These are phyloP conservation scores for Ogataea angusta DNA, from an alignment of 805 yeast genomes.

Conservation along the genomic window DNA sequence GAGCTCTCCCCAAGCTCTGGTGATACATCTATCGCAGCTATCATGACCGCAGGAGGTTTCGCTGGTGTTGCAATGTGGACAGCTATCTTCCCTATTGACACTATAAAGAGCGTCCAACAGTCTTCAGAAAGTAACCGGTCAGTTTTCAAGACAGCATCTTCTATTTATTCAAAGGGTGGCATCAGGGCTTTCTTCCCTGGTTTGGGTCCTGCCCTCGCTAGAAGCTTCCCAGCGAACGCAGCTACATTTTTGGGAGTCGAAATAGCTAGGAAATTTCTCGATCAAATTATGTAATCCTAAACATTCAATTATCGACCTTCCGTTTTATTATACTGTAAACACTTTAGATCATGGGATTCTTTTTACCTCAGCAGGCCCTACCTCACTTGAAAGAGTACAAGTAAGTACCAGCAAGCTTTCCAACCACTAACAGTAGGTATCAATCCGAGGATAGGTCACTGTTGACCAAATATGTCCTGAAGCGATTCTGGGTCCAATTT, in stretches of 20 bases:
- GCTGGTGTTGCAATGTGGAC: conserved; percentile 98
- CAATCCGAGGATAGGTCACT: conserved; percentile 80
- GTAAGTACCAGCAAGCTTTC: conserved; percentile 21
- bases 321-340: neutral
- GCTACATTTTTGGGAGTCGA: conserved; percentile 97
- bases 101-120: conserved; percentile 83
- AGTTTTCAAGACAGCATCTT: conserved; percentile 61
- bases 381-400: conserved; percentile 47
- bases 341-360: conserved; percentile 40
- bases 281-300: conserved; percentile 7
- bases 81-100: conserved; percentile 93
- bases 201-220: conserved; percentile 87
- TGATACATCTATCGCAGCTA: conserved; percentile 64
- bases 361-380: conserved; percentile 42
- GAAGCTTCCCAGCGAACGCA: conserved; percentile 99
- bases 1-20: conserved; percentile 49
- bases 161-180: conserved; percentile 75
- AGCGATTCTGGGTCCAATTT: conserved; percentile 77
- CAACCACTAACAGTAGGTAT: conserved; percentile 35
- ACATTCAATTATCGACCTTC: neutral
- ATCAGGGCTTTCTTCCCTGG: conserved; percentile 95
- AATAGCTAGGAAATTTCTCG: conserved; percentile 45
- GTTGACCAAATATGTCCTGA: conserved; percentile 68
- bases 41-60: conserved; percentile 88
- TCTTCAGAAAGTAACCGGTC: conserved; percentile 53